Percentiles rank a stretch among this genome's conserved stretches.
Evolutionary conservation across 139 green algal species (phyloP).

Genomic region (Micractinium sp.): DNA sequence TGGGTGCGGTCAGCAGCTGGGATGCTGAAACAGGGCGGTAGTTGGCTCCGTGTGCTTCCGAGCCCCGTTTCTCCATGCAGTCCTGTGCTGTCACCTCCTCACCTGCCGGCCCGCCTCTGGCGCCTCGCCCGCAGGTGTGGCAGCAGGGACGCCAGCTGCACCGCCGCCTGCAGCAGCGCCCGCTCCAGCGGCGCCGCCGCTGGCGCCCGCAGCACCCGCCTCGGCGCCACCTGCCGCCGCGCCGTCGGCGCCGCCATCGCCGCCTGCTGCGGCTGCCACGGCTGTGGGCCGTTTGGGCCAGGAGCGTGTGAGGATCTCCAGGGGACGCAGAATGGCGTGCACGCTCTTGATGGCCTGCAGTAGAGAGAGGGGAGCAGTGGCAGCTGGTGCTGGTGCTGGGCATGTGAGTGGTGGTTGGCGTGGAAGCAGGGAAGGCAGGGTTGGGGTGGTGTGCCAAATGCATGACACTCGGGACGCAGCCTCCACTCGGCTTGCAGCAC

Average conservation of each 20-base stretch:
- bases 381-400: background rate
- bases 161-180: conserved; percentile 23
- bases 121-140: conserved; percentile 3
- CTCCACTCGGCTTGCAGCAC: background rate
- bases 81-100: background rate
- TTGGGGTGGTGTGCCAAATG: background rate
- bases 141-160: conserved; percentile 26
- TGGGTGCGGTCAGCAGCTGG: too few species aligned
- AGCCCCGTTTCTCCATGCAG: too few species aligned
- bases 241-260: background rate
- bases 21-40: background rate
- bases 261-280: background rate
- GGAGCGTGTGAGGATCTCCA: conserved; percentile 85
- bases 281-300: background rate
- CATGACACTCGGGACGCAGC: background rate
- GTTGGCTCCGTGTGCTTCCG: background rate
- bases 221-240: background rate
- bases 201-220: background rate
- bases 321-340: conserved; percentile 76
- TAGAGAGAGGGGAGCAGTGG: too few species aligned
- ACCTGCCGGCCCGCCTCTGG: conserved; percentile 52
- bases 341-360: conserved; percentile 59
- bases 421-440: too few species aligned
- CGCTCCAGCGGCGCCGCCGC: background rate
- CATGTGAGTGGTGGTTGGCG: too few species aligned